These are phyloP conservation scores for Acer saccharum DNA, from an alignment of 345 rosid species.

Conservation along the genomic window DNA sequence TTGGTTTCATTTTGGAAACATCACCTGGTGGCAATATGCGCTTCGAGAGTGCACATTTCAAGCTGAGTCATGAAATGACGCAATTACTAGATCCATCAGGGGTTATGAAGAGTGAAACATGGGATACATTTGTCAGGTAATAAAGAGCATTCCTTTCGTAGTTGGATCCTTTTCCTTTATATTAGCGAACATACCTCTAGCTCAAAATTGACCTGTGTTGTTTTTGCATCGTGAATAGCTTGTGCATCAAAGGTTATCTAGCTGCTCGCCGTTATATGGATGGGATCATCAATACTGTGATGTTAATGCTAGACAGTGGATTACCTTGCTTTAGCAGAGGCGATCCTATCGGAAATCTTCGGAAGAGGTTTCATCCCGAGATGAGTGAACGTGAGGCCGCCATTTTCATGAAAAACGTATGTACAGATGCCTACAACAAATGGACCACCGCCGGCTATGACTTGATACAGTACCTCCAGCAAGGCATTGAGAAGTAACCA, in stretches of 20 bases:
- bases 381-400: constrained; percentile 99
- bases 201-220: background rate
- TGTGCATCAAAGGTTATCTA: constrained; percentile 90
- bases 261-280: constrained; percentile 90
- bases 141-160: background rate
- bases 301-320: constrained; percentile 96
- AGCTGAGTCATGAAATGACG: constrained; percentile 99
- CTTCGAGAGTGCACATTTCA: constrained; percentile 97
- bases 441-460: constrained; percentile 97
- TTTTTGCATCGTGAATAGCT: constrained; percentile 37
- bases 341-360: constrained; percentile 93
- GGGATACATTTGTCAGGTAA: constrained; percentile 85
- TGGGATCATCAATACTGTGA: constrained; percentile 81
- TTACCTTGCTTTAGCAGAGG: constrained; percentile 97
- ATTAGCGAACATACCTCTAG: background rate
- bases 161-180: background rate
- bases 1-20: constrained; percentile 93
- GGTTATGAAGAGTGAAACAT: constrained; percentile 88
- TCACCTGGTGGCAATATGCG: constrained; percentile 98
- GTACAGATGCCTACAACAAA: constrained; percentile 94
- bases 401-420: constrained; percentile 78
- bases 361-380: constrained; percentile 95
- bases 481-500: constrained; percentile 87
- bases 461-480: constrained; percentile 92
- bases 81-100: constrained; percentile 93